phyloP scores from a whole-genome alignment of 495 filamentous ascomycete species.

The Staphylotrichum tortipilum region DNA sequence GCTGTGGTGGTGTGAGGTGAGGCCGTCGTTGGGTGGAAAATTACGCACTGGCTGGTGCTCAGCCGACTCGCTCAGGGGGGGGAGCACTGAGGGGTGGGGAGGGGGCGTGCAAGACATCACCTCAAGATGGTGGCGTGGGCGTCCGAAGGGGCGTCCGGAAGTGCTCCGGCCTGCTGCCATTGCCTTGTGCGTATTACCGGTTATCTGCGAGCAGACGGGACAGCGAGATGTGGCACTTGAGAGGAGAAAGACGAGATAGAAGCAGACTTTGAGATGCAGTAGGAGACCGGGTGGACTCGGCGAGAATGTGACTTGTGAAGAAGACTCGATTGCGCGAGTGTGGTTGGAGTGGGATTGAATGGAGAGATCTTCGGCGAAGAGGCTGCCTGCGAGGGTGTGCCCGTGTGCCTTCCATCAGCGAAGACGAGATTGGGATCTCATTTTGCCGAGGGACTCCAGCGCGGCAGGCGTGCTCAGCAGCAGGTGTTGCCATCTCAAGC shows the following conservation, averaged over 20 bases:
- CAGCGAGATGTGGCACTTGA: constrained; percentile 8
- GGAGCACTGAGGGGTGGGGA: no score
- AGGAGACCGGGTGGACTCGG: no score
- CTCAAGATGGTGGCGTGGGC: neutral
- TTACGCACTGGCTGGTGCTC: constrained; percentile 8
- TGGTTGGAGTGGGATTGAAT: no score
- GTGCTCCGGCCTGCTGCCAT: constrained; percentile 4
- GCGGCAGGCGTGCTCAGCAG: neutral
- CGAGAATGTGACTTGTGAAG: no score
- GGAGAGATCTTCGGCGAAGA: no score
- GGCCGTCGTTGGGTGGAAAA: constrained; percentile 9
- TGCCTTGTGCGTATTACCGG: constrained; percentile 4
- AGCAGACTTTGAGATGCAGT: no score
- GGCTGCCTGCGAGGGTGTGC: no score
- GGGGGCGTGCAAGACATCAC: constrained; percentile 5
- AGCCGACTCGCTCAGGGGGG: neutral
- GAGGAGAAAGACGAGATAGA: neutral
- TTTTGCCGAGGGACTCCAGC: neutral
- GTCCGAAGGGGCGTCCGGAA: constrained; percentile 4
- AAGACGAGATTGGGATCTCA: no score
- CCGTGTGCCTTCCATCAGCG: no score
- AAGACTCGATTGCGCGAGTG: no score
- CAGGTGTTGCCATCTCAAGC: no score
- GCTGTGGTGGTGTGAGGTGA: no score
- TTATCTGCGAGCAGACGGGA: constrained; percentile 1